Evolutionary conservation across 2,329 filamentous ascomycete genomes (phyloP), one percentile per base, ranked within the genome.

Genomic region (Aspergillus aculeatinus): DNA sequence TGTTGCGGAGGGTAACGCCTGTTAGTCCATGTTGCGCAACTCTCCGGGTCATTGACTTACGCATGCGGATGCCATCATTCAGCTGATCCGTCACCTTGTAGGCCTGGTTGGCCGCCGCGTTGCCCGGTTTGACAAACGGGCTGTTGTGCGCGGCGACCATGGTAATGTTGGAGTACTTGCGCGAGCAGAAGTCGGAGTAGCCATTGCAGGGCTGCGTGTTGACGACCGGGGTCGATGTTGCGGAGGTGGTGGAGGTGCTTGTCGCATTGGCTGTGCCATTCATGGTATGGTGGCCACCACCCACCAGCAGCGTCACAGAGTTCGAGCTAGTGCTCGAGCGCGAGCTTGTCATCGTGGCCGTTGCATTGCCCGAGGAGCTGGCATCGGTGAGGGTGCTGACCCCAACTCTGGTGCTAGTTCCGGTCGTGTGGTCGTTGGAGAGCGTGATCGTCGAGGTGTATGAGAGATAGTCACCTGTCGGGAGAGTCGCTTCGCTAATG

Each of bases 161-260:
- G 59, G 90, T 93, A 74, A 95, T 88, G 74, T 95, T 93, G 81
- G 88, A 87, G 76, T 92, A 96, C 67, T 86, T 87, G 60, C 90
- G 85, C 5, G 77, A 77, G 79, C 91, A 96, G 68, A 95, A 87
- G 75, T 94, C 90, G 25, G 88, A 77, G 67, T 90, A 87, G 73
- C 87, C 87, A 76, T 96, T 96, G 81, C 91, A 96, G 4, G 90
- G 87, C 60, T 87, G 86, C 0, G 89, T 93, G 74, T 93, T 94
- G 50, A 83, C 85, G 1, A 72, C 77, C 14, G 73, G 72, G 27
- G 76, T 65, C 27, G 65, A 75, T n/a, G 72, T 73, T 14, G 75
- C 68, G 4, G 76, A 77, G 11, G 78, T 73, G 12, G 81, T 80
- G 42, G 74, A 73, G 42, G 79, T 82, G n/a, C 70, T 72, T 61